These are phyloP conservation scores for Fusarium nygamai DNA, from an alignment of 2,329 filamentous ascomycete species.

Conservation along the genomic window DNA sequence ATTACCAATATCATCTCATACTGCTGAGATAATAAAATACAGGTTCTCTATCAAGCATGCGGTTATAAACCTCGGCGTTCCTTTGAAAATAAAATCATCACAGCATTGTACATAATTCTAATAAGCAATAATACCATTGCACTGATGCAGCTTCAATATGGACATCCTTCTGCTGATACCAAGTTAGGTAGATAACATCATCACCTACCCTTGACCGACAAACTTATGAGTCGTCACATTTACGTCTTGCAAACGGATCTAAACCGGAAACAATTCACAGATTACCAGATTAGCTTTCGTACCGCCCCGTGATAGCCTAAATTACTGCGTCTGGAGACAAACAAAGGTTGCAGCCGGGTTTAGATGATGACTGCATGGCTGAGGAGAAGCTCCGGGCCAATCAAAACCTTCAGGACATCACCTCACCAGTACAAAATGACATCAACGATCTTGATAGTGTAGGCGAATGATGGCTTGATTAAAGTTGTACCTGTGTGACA, in stretches of 20 bases:
- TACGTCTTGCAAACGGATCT: background rate
- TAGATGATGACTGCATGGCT: background rate
- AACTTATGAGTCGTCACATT: background rate
- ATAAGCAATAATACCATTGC: rapidly evolving
- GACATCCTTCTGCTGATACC: background rate
- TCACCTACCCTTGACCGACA: background rate
- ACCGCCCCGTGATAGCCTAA: background rate
- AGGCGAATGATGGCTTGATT: background rate
- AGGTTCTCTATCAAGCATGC: rapidly evolving
- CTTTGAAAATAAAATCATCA: background rate
- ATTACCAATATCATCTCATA: rapidly evolving
- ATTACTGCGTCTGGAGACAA: background rate
- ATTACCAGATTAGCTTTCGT: background rate
- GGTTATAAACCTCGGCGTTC: rapidly evolving
- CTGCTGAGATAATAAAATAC: rapidly evolving
- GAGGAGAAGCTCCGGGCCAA: background rate
- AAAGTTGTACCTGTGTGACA: background rate
- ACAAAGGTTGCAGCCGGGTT: background rate
- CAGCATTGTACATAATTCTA: rapidly evolving
- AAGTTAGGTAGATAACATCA: background rate
- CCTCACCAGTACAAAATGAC: slow-evolving; percentile 3
- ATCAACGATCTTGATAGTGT: slow-evolving; percentile 14
- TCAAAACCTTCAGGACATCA: background rate
- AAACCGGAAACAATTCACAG: background rate
- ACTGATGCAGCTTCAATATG: rapidly evolving